Conservation (phyloP, 352 stramenopile species). For the Phytophthora pseudosyringae region DNA sequence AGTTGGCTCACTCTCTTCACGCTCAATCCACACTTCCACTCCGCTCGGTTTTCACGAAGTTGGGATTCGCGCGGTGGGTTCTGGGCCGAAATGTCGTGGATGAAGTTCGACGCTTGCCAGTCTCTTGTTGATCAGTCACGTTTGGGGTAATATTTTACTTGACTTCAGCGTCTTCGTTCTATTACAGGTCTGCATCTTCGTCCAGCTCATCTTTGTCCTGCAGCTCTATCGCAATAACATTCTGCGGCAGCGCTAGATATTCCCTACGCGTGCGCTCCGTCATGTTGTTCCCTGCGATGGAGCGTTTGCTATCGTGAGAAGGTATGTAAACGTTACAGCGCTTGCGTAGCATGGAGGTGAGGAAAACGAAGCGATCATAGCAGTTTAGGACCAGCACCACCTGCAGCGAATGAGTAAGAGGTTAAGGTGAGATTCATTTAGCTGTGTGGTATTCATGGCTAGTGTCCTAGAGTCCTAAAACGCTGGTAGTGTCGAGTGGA, state of each 20-base stretch:
- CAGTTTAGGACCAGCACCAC: slow-evolving; percentile 18
- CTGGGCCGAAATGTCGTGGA: too few species aligned
- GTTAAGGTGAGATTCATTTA: slow-evolving; percentile 35
- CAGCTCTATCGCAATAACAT: slow-evolving; percentile 51
- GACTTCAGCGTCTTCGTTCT: too few species aligned
- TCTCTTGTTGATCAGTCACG: too few species aligned
- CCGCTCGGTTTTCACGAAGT: too few species aligned
- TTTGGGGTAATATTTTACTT: too few species aligned
- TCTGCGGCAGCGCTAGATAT: slow-evolving; percentile 38
- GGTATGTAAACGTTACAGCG: background rate
- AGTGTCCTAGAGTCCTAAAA: too few species aligned
- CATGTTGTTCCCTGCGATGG: slow-evolving; percentile 66
- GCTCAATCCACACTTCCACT: too few species aligned
- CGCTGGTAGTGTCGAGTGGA: slow-evolving; percentile 5
- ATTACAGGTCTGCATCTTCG: too few species aligned
- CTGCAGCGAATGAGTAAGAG: slow-evolving; percentile 14
- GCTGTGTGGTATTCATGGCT: background rate
- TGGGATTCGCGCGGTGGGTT: too few species aligned
- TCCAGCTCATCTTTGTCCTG: slow-evolving; percentile 34
- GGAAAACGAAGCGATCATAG: slow-evolving; percentile 19
- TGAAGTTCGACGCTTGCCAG: too few species aligned
- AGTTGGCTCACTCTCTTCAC: too few species aligned
- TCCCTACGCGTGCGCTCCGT: slow-evolving; percentile 50
- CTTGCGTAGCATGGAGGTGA: background rate
- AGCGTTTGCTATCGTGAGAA: slow-evolving; percentile 32